Evolutionary conservation across 2,329 filamentous ascomycete genomes (phyloP).

Genomic region (Aaosphaeria arxii): DNA sequence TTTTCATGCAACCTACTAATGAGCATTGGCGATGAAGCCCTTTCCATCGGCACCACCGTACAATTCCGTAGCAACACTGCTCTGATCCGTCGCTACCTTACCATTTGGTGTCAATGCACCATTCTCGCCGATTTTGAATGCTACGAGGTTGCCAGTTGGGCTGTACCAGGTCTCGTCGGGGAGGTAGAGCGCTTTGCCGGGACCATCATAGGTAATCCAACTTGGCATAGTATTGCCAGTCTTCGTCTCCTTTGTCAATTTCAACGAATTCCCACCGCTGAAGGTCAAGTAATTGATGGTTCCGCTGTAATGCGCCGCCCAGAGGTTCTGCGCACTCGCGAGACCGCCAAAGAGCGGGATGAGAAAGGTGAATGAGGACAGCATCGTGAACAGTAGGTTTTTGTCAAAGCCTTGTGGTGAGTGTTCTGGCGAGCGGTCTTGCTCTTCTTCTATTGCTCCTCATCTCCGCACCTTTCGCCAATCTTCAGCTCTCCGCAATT

Average conservation of each 20-base stretch:
- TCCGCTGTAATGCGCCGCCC: slow-evolving; percentile 28
- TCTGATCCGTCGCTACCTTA: slow-evolving; percentile 20
- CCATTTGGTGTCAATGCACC: slow-evolving; percentile 18
- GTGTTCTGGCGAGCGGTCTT: not conserved
- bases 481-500: too few species aligned
- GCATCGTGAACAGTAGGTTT: slow-evolving; percentile 14
- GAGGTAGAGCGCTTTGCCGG: slow-evolving; percentile 23
- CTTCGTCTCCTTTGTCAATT: slow-evolving; percentile 13
- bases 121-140: slow-evolving; percentile 22
- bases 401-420: not conserved
- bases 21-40: slow-evolving; percentile 28
- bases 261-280: slow-evolving; percentile 16
- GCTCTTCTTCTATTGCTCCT: slow-evolving; percentile 1
- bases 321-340: slow-evolving; percentile 25
- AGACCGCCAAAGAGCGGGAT: slow-evolving; percentile 22
- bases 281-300: slow-evolving; percentile 27
- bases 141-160: slow-evolving; percentile 12
- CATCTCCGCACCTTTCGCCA: slow-evolving; percentile 1
- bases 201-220: slow-evolving; percentile 29
- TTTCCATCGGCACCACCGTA: slow-evolving; percentile 28
- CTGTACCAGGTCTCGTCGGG: slow-evolving; percentile 23
- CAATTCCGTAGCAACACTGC: slow-evolving; percentile 22
- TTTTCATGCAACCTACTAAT: slow-evolving; percentile 18
- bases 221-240: slow-evolving; percentile 23
- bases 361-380: slow-evolving; percentile 17